These are phyloP conservation scores for Penicillium mononematosum DNA, from an alignment of 495 filamentous ascomycete genomes.

Conservation along the genomic window DNA sequence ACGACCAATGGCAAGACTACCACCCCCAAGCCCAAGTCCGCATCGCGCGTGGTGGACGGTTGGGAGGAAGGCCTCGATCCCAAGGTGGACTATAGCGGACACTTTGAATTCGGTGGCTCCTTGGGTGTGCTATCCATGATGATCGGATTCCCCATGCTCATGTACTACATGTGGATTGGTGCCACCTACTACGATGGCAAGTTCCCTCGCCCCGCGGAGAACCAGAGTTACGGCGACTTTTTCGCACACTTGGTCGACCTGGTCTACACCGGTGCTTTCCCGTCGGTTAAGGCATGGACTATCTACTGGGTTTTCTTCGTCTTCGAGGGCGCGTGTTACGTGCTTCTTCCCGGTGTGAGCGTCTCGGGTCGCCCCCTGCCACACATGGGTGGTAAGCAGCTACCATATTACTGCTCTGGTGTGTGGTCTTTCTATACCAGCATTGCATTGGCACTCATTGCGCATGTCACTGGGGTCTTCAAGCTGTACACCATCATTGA, in stretches of 20 bases:
- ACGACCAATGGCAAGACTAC: slow-evolving; percentile 43
- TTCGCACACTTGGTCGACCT: slow-evolving; percentile 62
- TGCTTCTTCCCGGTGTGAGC: slow-evolving; percentile 79
- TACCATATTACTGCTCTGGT: slow-evolving; percentile 91
- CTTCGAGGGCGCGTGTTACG: slow-evolving; percentile 77
- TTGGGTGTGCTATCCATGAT: slow-evolving; percentile 77
- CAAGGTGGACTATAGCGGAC: slow-evolving; percentile 74
- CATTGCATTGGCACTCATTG: slow-evolving; percentile 59
- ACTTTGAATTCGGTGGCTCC: slow-evolving; percentile 88
- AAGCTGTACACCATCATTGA: slow-evolving; percentile 92
- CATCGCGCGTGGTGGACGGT: slow-evolving; percentile 58
- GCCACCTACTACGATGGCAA: slow-evolving; percentile 86
- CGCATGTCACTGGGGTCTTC: slow-evolving; percentile 84
- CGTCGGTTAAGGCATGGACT: slow-evolving; percentile 73
- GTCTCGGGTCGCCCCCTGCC: slow-evolving; percentile 82
- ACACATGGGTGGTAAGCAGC: slow-evolving; percentile 75
- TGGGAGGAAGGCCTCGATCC: slow-evolving; percentile 69
- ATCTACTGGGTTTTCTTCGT: slow-evolving; percentile 93
- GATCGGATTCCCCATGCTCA: slow-evolving; percentile 85
- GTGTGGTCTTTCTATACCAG: slow-evolving; percentile 85
- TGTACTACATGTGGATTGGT: slow-evolving; percentile 99
- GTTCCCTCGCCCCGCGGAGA: slow-evolving; percentile 65
- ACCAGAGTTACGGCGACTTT: slow-evolving; percentile 67
- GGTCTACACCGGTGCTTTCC: slow-evolving; percentile 79
- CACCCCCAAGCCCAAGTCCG: slow-evolving; percentile 20